Evolutionary conservation across 2,329 filamentous ascomycete species (phyloP).

Genomic region (Bretziella fagacearum): DNA sequence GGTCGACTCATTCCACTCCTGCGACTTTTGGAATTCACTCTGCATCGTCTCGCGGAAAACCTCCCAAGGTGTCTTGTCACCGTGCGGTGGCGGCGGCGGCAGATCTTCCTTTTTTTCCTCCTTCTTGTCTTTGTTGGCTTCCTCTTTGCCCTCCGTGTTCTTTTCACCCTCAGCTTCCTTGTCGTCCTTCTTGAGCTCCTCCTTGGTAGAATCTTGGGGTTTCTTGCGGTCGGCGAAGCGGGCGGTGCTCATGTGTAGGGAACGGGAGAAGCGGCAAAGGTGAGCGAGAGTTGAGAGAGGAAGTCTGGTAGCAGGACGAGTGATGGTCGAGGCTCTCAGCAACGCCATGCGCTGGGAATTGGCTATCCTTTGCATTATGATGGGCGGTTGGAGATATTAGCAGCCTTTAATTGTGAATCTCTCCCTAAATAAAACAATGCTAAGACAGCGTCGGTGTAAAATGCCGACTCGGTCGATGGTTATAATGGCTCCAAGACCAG

Average conservation of each 20-base stretch:
- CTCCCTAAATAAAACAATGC: too few species aligned
- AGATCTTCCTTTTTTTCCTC: constrained; percentile 45
- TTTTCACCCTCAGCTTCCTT: constrained; percentile 18
- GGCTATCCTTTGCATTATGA: constrained; percentile 13
- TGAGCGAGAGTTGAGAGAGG: constrained; percentile 22
- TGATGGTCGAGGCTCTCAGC: constrained; percentile 4
- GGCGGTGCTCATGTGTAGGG: constrained; percentile 15
- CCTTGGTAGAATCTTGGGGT: constrained; percentile 16
- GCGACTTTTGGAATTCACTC: constrained; percentile 85
- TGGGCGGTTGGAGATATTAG: neutral
- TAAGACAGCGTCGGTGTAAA: too few species aligned
- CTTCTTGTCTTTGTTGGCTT: constrained; percentile 28
- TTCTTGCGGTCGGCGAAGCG: constrained; percentile 1
- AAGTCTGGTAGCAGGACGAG: constrained; percentile 31
- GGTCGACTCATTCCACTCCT: constrained; percentile 98
- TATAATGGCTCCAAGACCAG: too few species aligned
- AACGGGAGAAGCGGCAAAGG: constrained; percentile 25
- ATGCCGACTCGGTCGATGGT: too few species aligned
- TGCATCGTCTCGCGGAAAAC: constrained; percentile 96
- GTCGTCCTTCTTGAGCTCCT: constrained; percentile 20
- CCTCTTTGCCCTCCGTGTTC: constrained; percentile 24
- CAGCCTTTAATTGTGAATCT: too few species aligned
- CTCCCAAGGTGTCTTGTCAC: constrained; percentile 96
- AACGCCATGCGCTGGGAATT: constrained; percentile 4
- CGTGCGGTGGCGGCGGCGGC: constrained; percentile 84